phyloP scores from a whole-genome alignment of 352 stramenopile species.

The Pythium brachiatum region DNA sequence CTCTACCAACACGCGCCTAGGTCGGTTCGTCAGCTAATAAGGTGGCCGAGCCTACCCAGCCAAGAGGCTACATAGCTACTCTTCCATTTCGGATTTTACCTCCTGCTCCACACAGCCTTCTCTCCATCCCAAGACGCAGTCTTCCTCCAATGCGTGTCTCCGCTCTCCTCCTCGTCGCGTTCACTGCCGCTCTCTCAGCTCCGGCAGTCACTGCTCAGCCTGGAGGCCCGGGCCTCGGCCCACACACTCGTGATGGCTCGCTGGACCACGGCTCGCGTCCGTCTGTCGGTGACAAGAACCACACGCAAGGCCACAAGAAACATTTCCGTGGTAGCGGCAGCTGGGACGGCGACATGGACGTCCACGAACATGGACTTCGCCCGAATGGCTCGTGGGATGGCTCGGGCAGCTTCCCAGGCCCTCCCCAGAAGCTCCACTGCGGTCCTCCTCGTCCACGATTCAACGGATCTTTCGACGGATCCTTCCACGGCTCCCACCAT shows the following conservation, averaged over 20 bases:
- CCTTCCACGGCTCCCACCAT: not conserved
- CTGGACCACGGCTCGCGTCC: not conserved
- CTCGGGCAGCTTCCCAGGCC: not conserved
- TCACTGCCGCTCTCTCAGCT: not conserved
- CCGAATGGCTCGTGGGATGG: constrained; percentile 6
- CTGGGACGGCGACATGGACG: constrained; percentile 5
- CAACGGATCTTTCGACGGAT: constrained; percentile 3
- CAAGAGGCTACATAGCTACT: not conserved
- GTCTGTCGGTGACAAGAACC: not conserved
- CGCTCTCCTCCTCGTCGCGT: not conserved
- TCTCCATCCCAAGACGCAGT: not conserved
- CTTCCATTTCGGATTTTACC: not conserved
- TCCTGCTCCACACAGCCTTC: not conserved
- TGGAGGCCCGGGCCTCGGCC: not conserved
- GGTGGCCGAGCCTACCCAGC: no score
- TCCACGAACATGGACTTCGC: not conserved
- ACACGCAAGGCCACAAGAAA: not conserved
- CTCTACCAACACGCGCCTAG: no score
- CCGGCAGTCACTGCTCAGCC: not conserved
- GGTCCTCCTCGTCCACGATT: not conserved
- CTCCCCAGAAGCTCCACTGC: constrained; percentile 3
- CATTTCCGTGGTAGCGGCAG: constrained; percentile 3
- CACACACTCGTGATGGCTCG: not conserved
- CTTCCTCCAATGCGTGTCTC: not conserved
- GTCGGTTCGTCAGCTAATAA: no score